Base-by-base conservation (phyloP, 495 filamentous ascomycete genomes). In the Cryomyces antarcticus region DNA sequence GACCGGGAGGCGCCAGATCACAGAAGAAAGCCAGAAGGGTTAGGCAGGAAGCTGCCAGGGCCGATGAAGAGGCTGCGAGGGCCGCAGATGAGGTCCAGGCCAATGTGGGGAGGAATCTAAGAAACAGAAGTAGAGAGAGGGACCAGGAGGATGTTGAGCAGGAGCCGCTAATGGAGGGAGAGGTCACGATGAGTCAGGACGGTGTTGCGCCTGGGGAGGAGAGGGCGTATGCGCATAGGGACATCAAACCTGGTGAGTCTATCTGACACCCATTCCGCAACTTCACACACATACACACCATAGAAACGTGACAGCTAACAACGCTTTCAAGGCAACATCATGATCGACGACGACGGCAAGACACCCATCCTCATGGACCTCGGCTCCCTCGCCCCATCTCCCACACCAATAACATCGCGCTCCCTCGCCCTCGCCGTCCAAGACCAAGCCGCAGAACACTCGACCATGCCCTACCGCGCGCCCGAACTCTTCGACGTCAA, bases 401-500 rank as follows among this genome's bases (percentile, higher is more conserved):
- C 89, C 0, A 82, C 83, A 40, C 74, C 83, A n/a, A 89, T 97
- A 48, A 94, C 89, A 7, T 87, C 81, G 11, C 80, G 92, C 17
- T 88, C 85, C 3, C 70, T 93, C 6, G 89, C 89, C 13, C 69
- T 97, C 46, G 80, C 81, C 4, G 82, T 88, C 9, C 89, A 97
- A 61, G 89, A 97, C 51, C 80, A 72, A 12, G 89, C 89, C 6
- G 89, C 87, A 6, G 89, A 97, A 57, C 88, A 95, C 64, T 84
- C 77, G 48, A 97, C 89, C 10, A 95, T 97, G 86, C 88, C 92
- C 1, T 97, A 97, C 61, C 84, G 89, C 40, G 89, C 89, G 2
- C 89, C 89, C 0, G 89, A 97, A 61, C 77, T 97, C 31, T 97
- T 97, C 57, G 89, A 97, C 54, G 92, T 96, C 44, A 93, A 94